Percentiles rank a stretch among this genome's conserved stretches.
Conservation (phyloP, 805 yeast genomes). For the Pachysolen tannophilus region DNA sequence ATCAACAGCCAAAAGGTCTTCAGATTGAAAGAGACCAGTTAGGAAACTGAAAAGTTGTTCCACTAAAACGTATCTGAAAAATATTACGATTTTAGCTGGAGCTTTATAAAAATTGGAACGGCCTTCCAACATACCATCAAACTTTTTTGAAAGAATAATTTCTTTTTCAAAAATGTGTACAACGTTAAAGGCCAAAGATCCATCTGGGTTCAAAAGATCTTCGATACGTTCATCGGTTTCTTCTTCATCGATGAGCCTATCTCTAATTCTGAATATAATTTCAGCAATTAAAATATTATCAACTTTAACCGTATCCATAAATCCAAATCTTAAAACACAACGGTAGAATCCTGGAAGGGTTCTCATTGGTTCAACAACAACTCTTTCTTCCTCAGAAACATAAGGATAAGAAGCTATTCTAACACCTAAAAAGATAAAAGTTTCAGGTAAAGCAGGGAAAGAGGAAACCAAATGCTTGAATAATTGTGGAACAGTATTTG, state of each 20-base stretch:
- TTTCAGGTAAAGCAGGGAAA: conserved; percentile 34
- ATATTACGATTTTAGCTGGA: conserved; percentile 1
- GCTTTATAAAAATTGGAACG: conserved; percentile 2
- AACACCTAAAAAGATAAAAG: conserved; percentile 35
- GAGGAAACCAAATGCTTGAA: conserved; percentile 28
- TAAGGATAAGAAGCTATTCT: conserved; percentile 35
- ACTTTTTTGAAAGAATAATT: conserved; percentile 11
- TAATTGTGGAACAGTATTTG: conserved; percentile 37
- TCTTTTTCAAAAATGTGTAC: conserved; percentile 20
- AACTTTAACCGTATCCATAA: conserved; percentile 30
- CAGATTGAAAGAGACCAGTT: conserved; percentile 12
- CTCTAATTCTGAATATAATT: conserved; percentile 10
- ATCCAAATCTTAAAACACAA: conserved; percentile 42
- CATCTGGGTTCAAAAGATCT: conserved; percentile 6
- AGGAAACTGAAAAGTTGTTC: conserved; percentile 13
- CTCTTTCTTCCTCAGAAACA: conserved; percentile 29
- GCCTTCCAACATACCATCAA: conserved; percentile 2
- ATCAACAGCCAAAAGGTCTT: conserved; percentile 5
- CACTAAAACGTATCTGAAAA: conserved; percentile 7
- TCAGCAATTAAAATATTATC: conserved; percentile 14
- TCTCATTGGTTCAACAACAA: conserved; percentile 30
- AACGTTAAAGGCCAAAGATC: conserved; percentile 13
- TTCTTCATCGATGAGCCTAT: conserved; percentile 11
- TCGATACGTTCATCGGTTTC: conserved; percentile 9
- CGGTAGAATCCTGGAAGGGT: conserved; percentile 36